Conservation (phyloP, 2,329 filamentous ascomycete genomes). For the Aspergillus proliferans region DNA sequence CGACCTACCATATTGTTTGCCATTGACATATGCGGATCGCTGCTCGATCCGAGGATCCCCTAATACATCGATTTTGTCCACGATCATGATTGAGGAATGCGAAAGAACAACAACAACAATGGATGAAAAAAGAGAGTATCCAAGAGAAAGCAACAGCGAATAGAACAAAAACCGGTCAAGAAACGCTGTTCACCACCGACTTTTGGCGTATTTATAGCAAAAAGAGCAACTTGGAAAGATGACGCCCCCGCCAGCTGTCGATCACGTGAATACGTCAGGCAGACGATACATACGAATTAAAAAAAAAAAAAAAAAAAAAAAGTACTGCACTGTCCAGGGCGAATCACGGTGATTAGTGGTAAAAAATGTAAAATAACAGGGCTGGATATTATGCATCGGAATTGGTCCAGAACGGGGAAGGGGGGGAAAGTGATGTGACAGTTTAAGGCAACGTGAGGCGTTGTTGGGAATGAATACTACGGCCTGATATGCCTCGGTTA, state of each 20-base stretch:
- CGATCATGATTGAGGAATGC: conserved; percentile 38
- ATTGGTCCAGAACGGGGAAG: no score
- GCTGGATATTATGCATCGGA: no score
- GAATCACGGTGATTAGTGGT: no score
- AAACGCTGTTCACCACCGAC: neutral
- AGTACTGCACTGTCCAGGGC: neutral
- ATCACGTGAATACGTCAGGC: conserved; percentile 14
- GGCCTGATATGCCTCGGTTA: conserved; percentile 7
- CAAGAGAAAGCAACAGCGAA: neutral
- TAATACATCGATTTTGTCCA: conserved; percentile 57
- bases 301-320: neutral
- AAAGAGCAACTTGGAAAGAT: conserved; percentile 5
- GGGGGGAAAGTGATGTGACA: neutral
- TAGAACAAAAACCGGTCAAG: neutral
- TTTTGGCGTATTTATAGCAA: conserved; percentile 6
- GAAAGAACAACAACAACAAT: neutral
- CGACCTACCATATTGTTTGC: conserved; percentile 57
- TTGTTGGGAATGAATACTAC: neutral
- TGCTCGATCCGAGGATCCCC: conserved; percentile 62
- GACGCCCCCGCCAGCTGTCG: conserved; percentile 9
- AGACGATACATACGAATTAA: neutral
- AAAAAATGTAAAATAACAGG: no score
- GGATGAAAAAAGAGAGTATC: neutral
- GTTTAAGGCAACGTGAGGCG: neutral
- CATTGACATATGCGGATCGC: conserved; percentile 58